These are phyloP conservation scores for Kodamaea hsintzibuensis DNA, from an alignment of 805 yeast species.

Conservation along the genomic window DNA sequence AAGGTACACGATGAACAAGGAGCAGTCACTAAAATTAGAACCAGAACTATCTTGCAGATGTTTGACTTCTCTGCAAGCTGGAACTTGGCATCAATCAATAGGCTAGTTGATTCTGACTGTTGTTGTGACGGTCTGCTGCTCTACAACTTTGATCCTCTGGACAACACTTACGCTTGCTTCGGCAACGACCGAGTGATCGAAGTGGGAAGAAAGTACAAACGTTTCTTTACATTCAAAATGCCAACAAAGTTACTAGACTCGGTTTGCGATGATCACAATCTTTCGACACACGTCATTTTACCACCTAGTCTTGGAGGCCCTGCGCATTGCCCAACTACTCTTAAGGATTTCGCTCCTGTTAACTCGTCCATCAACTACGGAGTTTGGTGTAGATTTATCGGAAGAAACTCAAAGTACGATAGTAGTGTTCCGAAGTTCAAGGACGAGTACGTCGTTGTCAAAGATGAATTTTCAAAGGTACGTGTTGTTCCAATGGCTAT, in stretches of 20 bases:
- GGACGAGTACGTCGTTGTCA: constrained; percentile 42
- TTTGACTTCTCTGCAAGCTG: constrained; percentile 55
- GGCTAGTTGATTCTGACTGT: constrained; percentile 20
- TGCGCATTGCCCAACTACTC: constrained; percentile 6
- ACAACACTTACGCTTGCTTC: constrained; percentile 24
- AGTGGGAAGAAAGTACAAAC: constrained; percentile 30
- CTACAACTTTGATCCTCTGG: constrained; percentile 13
- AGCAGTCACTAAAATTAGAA: neutral
- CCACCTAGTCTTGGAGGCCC: constrained; percentile 37
- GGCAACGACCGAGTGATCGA: constrained; percentile 2
- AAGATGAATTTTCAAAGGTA: constrained; percentile 25
- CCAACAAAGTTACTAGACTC: constrained; percentile 39
- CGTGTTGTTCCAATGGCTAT: constrained; percentile 22
- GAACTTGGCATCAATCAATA: constrained; percentile 36
- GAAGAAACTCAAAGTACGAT: constrained; percentile 35
- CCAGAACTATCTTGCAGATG: constrained; percentile 24
- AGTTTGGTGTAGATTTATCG: constrained; percentile 39
- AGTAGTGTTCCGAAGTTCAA: constrained; percentile 34
- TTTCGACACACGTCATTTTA: constrained; percentile 28
- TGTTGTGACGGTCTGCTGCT: constrained; percentile 6
- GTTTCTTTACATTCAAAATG: constrained; percentile 43
- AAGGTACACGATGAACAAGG: constrained; percentile 6
- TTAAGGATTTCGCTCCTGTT: constrained; percentile 30
- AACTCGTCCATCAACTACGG: constrained; percentile 32
- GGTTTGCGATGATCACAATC: constrained; percentile 28